Base-by-base conservation (phyloP, 352 stramenopile species). In the Pythium insidiosum region DNA sequence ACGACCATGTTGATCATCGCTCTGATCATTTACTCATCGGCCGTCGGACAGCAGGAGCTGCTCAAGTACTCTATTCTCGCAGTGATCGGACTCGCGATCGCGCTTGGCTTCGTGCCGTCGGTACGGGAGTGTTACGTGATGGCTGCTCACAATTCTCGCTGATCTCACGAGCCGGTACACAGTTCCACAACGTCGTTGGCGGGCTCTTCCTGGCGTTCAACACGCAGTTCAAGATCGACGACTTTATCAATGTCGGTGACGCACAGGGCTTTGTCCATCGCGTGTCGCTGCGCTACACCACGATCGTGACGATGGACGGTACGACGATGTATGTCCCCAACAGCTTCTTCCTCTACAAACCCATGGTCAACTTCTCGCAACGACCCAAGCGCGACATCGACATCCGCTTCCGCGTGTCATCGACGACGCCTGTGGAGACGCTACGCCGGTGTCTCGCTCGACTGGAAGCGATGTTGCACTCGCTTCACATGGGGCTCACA, bases 331-430 rank as follows among this genome's bases (percentile, higher is more conserved):
- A 80, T 47, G 67, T 94, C 18, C 78, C 78, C 21, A 93, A 93
- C 58, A 92, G 79, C 47, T 92, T 89, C 50, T 94, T 94, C 43
- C 56, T 94, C n/a, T 94, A 89, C 71, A 90, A 90, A 38, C 82
- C 78, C 20, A 91, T 94, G 82, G 72, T 94, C 24, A 94, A 94
- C 47, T 94, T 79, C 46, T 84, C 79, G 35, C 77, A 92, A 45
- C 76, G 78, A 0, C 82, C 82, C 2, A 94, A 94, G 47, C 68
- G 77, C 23, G 73, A 90, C 36, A 73, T 94, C 22, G 72, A 91
- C 43, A 74, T 94, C 19, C 68, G 66, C 18, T 65, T 91, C 10
- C 54, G 61, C 20, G 75, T 94, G 6, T 75, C 77, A 2, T 54
- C 63, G 7, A 43, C 56, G 28, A 89, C 78, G 10, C 31, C 73